Evolutionary conservation across 805 yeast genomes (phyloP).

Genomic region (Saturnispora bothae): DNA sequence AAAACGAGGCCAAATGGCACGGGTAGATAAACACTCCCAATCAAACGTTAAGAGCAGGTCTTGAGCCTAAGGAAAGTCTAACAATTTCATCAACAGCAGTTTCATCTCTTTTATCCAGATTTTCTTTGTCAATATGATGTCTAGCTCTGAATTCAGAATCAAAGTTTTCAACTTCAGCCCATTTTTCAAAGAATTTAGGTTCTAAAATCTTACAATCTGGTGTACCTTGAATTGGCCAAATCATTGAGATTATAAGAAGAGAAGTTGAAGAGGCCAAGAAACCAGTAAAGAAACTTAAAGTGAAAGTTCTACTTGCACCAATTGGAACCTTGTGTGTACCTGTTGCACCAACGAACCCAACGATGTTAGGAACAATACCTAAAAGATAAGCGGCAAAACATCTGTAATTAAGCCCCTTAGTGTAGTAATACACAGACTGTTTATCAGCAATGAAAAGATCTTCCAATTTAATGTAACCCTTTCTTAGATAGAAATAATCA

Average conservation of each 20-base stretch:
- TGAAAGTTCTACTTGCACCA: constrained; percentile 12
- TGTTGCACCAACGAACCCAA: constrained; percentile 19
- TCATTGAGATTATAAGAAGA: constrained; percentile 40
- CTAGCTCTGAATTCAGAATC: constrained; percentile 24
- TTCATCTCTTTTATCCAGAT: constrained; percentile 1
- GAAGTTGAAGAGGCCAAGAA: constrained; percentile 46
- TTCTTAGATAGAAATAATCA: constrained; percentile 32
- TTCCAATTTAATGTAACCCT: constrained; percentile 25
- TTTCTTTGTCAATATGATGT: background rate
- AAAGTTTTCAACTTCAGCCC: constrained; percentile 56
- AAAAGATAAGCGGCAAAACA: constrained; percentile 13
- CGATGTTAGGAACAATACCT: constrained; percentile 18
- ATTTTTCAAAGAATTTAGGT: constrained; percentile 53
- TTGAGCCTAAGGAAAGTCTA: background rate
- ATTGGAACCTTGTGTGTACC: constrained; percentile 9
- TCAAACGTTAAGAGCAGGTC: background rate
- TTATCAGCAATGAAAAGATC: constrained; percentile 11
- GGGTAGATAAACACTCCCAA: too few species aligned
- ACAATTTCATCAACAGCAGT: background rate
- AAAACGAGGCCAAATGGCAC: too few species aligned
- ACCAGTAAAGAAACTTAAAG: constrained; percentile 36
- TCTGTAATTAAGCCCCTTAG: constrained; percentile 26
- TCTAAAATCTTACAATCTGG: constrained; percentile 33
- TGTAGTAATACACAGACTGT: constrained; percentile 23
- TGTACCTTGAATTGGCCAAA: constrained; percentile 41